These are phyloP conservation scores for Grigorovia humatica DNA, from an alignment of 805 yeast species.

Conservation along the genomic window DNA sequence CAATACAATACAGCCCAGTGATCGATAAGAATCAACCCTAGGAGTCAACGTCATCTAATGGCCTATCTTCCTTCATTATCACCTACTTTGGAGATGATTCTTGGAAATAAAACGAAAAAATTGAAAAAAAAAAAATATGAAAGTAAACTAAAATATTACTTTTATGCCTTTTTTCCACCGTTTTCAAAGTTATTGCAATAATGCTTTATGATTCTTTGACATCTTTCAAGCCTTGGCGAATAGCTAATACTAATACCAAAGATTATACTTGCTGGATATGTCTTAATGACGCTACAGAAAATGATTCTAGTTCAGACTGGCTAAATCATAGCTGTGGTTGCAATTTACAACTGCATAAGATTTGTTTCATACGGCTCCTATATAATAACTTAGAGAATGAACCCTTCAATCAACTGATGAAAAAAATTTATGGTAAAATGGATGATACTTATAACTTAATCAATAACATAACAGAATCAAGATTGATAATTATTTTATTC, in stretches of 20 bases:
- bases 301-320: slow-evolving; percentile 13
- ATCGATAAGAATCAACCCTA: no score
- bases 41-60: no score
- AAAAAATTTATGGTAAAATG: background rate
- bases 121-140: background rate
- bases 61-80: no score
- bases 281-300: slow-evolving; percentile 13
- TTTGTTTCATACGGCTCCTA: slow-evolving; percentile 19
- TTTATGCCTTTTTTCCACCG: background rate
- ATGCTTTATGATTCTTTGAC: background rate
- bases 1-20: background rate
- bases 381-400: slow-evolving; percentile 6
- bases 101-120: no score
- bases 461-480: background rate
- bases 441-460: background rate
- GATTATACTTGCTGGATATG: slow-evolving; percentile 23
- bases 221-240: background rate
- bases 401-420: background rate
- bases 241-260: background rate
- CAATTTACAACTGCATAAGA: slow-evolving; percentile 23
- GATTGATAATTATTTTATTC: background rate
- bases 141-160: background rate
- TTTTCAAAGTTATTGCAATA: background rate
- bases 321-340: slow-evolving; percentile 23
- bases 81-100: no score